Evolutionary conservation across 2,329 filamentous ascomycete species (phyloP).

Genomic region (Botrytis galanthina): DNA sequence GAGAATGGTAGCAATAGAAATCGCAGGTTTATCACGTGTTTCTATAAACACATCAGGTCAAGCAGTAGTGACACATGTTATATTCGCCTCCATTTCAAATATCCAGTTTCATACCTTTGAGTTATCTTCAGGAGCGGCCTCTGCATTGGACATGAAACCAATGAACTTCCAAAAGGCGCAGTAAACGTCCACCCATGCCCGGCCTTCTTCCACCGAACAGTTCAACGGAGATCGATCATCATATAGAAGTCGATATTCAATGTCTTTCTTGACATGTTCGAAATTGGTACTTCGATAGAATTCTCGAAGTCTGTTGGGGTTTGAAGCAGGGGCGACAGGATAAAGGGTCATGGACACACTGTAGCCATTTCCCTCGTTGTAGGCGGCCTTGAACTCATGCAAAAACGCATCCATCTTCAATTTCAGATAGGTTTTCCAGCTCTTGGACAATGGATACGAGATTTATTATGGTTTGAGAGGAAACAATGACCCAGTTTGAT

Average conservation of each 20-base stretch:
- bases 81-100: background rate
- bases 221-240: slow-evolving; percentile 41
- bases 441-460: background rate
- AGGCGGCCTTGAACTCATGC: slow-evolving; percentile 68
- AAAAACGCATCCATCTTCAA: slow-evolving; percentile 69
- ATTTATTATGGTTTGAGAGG: background rate
- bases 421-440: background rate
- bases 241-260: slow-evolving; percentile 69
- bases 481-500: background rate
- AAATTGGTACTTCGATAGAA: slow-evolving; percentile 73
- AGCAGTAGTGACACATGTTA: background rate
- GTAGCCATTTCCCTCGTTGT: slow-evolving; percentile 65
- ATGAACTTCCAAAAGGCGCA: slow-evolving; percentile 79
- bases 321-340: slow-evolving; percentile 61
- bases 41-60: background rate
- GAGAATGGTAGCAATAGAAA: background rate
- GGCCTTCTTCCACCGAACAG: slow-evolving; percentile 57
- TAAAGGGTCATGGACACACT: slow-evolving; percentile 71
- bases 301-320: slow-evolving; percentile 64
- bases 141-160: slow-evolving; percentile 66
- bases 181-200: slow-evolving; percentile 87
- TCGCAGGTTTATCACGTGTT: slow-evolving; percentile 10
- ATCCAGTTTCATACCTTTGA: slow-evolving; percentile 30
- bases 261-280: slow-evolving; percentile 57
- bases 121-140: slow-evolving; percentile 47